Base-by-base conservation (phyloP, 2,329 filamentous ascomycete genomes). In the Botrytis galanthina region DNA sequence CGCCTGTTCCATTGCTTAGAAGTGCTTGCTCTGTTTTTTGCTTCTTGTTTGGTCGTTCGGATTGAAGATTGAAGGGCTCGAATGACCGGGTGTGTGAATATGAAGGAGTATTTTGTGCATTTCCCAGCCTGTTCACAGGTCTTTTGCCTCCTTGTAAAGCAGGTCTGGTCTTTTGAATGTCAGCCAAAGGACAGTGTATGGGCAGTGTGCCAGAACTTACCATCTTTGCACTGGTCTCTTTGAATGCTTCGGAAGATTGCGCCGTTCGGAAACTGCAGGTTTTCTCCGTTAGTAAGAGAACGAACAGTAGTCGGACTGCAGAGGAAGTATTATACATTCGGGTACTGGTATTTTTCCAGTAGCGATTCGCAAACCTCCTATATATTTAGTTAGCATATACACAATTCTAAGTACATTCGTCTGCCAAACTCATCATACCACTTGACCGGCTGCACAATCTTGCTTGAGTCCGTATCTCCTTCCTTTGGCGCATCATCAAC, bases 381-480 rank as follows among this genome's bases (percentile, higher is more conserved):
- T 16, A 35, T 48, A 26, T 12, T 26, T 12, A 3, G 26, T 73
- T 46, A 73, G 63, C 54, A 59, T 20, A 44, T 29, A 26, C 6
- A 3, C 42, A 37, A 42, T 26, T 39, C 26, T 20, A 8, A 18
- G 9, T 18, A 8, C 26, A 18, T 42, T n/a, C 71, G 29, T 46
- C 51, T 69, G 29, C 14, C 16, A 16, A 39, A 61, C 59, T 73
- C 35, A 57, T 32, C 71, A 73, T 73, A 73, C 71, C 71, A 69
- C 51, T 26, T 3, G 5, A 26, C 22, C 67, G 70, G 63, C 59
- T 42, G 42, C 59, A 46, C 18, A 32, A 29, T 59, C 72, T 73
- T 62, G 59, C 46, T 73, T 70, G 60, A 44, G 44, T 70, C n/a
- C 46, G 26, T 48, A 70, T n/a, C 29, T 54, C 35, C 57, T 63